Conservation (phyloP, 202 grass and related monocot species). For the Schoenoplectus tabernaemontani region DNA sequence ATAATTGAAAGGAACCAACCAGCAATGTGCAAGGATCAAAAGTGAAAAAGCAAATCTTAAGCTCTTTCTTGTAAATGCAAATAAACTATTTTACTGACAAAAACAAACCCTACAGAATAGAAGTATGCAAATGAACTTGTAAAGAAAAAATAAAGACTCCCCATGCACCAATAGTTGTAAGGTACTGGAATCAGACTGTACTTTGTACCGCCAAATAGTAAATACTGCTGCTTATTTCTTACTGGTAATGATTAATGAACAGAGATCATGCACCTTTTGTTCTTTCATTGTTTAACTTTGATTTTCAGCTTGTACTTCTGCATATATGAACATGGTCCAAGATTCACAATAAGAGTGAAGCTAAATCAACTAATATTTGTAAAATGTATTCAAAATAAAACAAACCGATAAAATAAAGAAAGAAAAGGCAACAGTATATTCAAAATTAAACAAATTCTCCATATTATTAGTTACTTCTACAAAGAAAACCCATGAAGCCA, state of each 20-base stretch:
- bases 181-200: not conserved
- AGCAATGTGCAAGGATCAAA: not conserved
- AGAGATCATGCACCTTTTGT: not conserved
- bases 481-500: not conserved
- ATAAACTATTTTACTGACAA: not conserved
- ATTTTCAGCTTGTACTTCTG: not conserved
- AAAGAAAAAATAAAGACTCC: not conserved
- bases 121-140: not conserved
- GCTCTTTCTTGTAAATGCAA: not conserved
- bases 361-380: not conserved
- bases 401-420: not conserved
- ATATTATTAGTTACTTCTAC: not conserved
- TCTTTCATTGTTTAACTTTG: not conserved
- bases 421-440: not conserved
- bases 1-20: not conserved
- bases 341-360: not conserved
- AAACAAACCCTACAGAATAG: not conserved
- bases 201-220: not conserved
- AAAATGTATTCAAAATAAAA: not conserved
- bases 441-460: not conserved
- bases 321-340: not conserved
- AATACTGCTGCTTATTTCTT: not conserved
- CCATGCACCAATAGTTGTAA: not conserved
- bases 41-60: not conserved
- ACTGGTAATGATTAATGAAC: slow-evolving; percentile 2